Base-by-base conservation (phyloP, 129 eudicot genomes). In the Flaveria brownii region DNA sequence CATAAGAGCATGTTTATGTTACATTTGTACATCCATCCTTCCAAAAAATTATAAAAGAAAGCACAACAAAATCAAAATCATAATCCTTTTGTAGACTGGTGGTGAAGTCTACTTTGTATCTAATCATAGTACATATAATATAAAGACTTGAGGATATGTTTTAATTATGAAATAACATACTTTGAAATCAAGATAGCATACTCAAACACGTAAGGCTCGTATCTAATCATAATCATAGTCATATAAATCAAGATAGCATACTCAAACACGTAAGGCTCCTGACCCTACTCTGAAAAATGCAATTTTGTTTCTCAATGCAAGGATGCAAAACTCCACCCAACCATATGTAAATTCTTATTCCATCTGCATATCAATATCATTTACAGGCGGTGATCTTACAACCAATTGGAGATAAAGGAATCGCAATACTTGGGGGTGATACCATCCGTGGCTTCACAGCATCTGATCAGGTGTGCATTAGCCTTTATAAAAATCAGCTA, bases 401-500 rank as follows among this genome's bases (percentile, higher is more conserved):
- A 74, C 96, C 99, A 23, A 84, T 95, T 30, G 99, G 94, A 75
- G 91, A 85, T 51, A 86, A 85, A 89, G 99, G 99, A 78, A 83
- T 95, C 55, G 94, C 94, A 74, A 79, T 95, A 68, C 65, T 95
- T 70, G 97, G 97, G 39, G 99, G 97, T 18, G 90, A 95, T 82
- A 95, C 97, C 66, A 91, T 95, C 51, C 89, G 99, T 84, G 99
- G 99, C 70, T 95, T 95, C 84, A 82, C 97, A 68, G 70, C 96
- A 75, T 92, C 96, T n/a, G 99, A 95, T 74, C 99, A 95, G 96
- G 98, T 89, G 50, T 49, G 62, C 73, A 56, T 79, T 81, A 16
- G 28, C 68, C 52, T 61, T 30, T 46, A 56, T 82, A 10, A 52
- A 50, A 67, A 12, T 77, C n/a, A 41, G 43, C 72, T 26, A 71